Percentiles rank a stretch among this genome's conserved stretches.
Conservation (phyloP, 176 grass and related monocot species). For the Luzula sylvatica region DNA sequence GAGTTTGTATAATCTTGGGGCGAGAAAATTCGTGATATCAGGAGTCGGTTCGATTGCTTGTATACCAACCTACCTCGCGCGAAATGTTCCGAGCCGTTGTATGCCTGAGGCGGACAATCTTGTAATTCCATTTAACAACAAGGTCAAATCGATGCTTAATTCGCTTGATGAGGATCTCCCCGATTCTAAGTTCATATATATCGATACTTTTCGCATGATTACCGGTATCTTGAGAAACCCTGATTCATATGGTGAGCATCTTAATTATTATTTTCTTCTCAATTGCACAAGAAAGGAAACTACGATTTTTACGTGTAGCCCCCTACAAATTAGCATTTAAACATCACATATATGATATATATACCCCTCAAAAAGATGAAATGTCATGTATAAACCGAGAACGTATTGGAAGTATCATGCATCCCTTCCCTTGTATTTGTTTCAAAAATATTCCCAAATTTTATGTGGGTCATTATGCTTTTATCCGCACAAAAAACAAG, state of each 20-base stretch:
- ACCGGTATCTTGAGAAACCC: constrained; percentile 51
- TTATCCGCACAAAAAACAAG: too few species aligned
- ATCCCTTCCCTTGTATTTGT: too few species aligned
- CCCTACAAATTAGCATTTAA: too few species aligned
- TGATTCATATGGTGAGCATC: constrained; percentile 35
- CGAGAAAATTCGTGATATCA: constrained; percentile 53
- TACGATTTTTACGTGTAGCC: too few species aligned
- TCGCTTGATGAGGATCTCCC: constrained; percentile 52
- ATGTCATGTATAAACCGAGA: too few species aligned
- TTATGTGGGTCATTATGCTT: too few species aligned
- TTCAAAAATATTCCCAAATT: too few species aligned
- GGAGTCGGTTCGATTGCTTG: constrained; percentile 77
- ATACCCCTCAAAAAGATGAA: too few species aligned
- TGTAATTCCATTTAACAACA: constrained; percentile 68
- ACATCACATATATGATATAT: too few species aligned
- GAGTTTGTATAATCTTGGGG: constrained; percentile 71
- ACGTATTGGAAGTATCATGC: too few species aligned
- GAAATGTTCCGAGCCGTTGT: constrained; percentile 35
- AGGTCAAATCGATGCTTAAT: constrained; percentile 57
- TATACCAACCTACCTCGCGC: constrained; percentile 78
- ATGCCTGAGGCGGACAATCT: constrained; percentile 70
- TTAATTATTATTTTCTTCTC: too few species aligned
- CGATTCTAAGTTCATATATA: constrained; percentile 58
- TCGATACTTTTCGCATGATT: constrained; percentile 76
- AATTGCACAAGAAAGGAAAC: too few species aligned